Evolutionary conservation across 2,329 filamentous ascomycete species (phyloP).

Genomic region (Pseudogymnoascus sp.): DNA sequence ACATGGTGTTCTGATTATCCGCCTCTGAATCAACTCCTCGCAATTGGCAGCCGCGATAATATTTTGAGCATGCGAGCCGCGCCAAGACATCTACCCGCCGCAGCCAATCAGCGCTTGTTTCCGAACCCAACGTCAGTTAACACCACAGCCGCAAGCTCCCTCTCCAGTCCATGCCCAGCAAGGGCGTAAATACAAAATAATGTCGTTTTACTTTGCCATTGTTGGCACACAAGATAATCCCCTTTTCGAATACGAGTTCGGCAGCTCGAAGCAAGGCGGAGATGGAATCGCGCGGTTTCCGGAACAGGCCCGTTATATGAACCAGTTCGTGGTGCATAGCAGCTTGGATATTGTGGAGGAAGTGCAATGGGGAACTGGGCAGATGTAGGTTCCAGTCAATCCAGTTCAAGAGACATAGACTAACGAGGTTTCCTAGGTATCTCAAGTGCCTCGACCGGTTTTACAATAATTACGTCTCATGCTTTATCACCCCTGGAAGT

Average conservation of each 20-base stretch:
- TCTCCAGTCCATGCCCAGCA: constrained; percentile 22
- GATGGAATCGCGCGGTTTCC: constrained; percentile 85
- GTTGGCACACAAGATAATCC: constrained; percentile 93
- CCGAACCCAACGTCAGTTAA: constrained; percentile 11
- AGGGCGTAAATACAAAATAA: constrained; percentile 32
- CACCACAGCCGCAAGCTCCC: constrained; percentile 1
- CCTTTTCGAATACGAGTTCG: constrained; percentile 94
- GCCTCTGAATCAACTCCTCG: not conserved
- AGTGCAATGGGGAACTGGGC: constrained; percentile 81
- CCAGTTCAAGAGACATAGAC: constrained; percentile 6
- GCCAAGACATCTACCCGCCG: constrained; percentile 18
- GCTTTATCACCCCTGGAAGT: constrained; percentile 82
- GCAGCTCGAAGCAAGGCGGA: constrained; percentile 89
- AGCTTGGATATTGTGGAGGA: constrained; percentile 93
- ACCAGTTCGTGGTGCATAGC: constrained; percentile 95
- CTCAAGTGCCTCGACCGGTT: constrained; percentile 96
- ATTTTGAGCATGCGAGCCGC: constrained; percentile 13
- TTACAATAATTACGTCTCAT: constrained; percentile 90
- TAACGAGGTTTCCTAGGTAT: constrained; percentile 51
- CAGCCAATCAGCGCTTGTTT: constrained; percentile 20
- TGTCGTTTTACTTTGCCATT: constrained; percentile 99
- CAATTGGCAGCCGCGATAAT: constrained; percentile 3
- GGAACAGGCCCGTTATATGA: constrained; percentile 83
- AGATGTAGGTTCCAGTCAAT: constrained; percentile 51
- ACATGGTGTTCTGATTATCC: constrained; percentile 49